Percentiles rank a stretch among this genome's conserved stretches.
phyloP scores from a whole-genome alignment of 495 filamentous ascomycete species.

The Hypomontagnella submonticulosa region DNA sequence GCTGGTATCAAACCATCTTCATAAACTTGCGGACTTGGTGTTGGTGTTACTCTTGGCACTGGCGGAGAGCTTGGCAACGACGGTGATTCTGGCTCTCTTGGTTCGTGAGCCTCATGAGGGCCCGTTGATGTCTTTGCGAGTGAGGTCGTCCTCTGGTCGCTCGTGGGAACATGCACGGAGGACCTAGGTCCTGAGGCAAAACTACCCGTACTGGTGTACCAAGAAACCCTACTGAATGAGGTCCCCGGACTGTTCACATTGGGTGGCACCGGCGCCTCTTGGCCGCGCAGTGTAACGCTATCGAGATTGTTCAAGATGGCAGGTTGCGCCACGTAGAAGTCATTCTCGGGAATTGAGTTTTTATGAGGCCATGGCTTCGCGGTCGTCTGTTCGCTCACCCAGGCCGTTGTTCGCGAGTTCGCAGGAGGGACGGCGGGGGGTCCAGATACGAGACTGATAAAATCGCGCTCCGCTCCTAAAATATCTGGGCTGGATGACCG shows the following conservation, averaged over 20 bases:
- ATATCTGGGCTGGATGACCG: conserved; percentile 43
- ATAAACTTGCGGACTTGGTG: conserved; percentile 11
- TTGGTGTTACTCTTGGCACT: neutral
- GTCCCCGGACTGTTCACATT: conserved; percentile 26
- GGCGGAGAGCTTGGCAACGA: conserved; percentile 14
- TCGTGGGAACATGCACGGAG: conserved; percentile 35
- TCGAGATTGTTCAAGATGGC: conserved; percentile 39
- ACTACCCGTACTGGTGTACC: conserved; percentile 40
- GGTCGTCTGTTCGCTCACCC: conserved; percentile 43
- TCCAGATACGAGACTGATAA: conserved; percentile 34
- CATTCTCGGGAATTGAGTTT: conserved; percentile 37
- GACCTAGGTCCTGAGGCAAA: conserved; percentile 35
- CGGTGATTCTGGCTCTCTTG: conserved; percentile 8
- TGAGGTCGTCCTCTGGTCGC: conserved; percentile 41
- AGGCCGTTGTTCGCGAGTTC: conserved; percentile 38
- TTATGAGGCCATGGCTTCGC: conserved; percentile 34
- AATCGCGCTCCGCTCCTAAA: conserved; percentile 39
- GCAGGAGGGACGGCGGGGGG: conserved; percentile 14
- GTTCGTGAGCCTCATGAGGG: conserved; percentile 1
- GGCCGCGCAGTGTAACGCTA: conserved; percentile 28
- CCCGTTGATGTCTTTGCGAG: conserved; percentile 17
- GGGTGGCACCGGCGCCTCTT: conserved; percentile 15
- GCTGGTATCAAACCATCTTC: conserved; percentile 40
- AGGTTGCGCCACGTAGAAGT: conserved; percentile 27
- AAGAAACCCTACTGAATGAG: conserved; percentile 32